These are phyloP conservation scores for Annulohypoxylon maeteangense DNA, from an alignment of 495 filamentous ascomycete genomes.

Conservation along the genomic window DNA sequence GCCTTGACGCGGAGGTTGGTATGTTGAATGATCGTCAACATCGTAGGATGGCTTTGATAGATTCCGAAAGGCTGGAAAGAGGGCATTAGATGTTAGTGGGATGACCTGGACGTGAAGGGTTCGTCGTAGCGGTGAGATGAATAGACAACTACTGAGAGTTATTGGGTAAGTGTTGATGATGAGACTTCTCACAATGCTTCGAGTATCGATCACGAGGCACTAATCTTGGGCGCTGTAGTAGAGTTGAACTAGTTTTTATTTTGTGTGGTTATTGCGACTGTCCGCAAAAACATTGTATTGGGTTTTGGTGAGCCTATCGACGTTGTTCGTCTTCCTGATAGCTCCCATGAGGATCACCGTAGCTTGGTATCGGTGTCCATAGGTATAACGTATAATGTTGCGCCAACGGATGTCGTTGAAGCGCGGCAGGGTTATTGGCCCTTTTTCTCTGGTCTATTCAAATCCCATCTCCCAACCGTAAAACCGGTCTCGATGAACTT, in stretches of 20 bases:
- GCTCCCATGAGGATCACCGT: slow-evolving; percentile 36
- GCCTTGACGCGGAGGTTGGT: slow-evolving; percentile 19
- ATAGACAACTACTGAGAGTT: background rate
- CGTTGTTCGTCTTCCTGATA: slow-evolving; percentile 22
- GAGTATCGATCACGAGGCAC: slow-evolving; percentile 12
- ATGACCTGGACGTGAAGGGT: background rate
- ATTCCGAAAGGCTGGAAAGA: slow-evolving; percentile 12
- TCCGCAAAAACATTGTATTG: slow-evolving; percentile 48
- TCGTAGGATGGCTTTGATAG: slow-evolving; percentile 1
- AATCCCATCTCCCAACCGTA: slow-evolving; percentile 41
- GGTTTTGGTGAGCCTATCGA: slow-evolving; percentile 42
- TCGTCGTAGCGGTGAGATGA: background rate
- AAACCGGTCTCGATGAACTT: slow-evolving; percentile 40
- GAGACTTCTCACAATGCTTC: slow-evolving; percentile 30
- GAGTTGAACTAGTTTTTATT: slow-evolving; percentile 21
- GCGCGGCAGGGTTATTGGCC: slow-evolving; percentile 41
- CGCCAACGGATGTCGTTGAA: slow-evolving; percentile 33
- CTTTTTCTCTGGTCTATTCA: slow-evolving; percentile 41
- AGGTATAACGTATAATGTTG: slow-evolving; percentile 43
- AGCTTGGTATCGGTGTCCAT: slow-evolving; percentile 20
- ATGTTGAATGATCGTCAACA: slow-evolving; percentile 15
- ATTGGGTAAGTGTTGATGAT: background rate
- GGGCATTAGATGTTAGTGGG: background rate
- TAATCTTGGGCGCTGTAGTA: slow-evolving; percentile 6
- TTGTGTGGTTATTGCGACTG: slow-evolving; percentile 43